Evolutionary conservation across 2,329 filamentous ascomycete genomes (phyloP), one percentile per base, ranked within the genome.

Genomic region (Colletotrichum sp.): DNA sequence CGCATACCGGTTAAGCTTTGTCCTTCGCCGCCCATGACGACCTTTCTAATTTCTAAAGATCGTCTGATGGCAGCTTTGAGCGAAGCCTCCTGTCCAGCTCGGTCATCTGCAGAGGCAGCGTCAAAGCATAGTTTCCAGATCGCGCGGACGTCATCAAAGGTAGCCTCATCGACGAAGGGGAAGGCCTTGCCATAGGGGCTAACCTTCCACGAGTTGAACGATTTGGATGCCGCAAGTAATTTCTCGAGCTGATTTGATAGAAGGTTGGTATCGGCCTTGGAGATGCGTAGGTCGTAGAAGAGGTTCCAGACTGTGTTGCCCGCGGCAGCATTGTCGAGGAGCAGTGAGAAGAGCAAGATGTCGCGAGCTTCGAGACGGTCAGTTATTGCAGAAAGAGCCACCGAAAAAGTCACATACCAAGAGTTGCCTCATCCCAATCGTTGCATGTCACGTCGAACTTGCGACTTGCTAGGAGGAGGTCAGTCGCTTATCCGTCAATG

Each of bases 391-490:
- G 18, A 18, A 8, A 33, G 4, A 36, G 24, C 43, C 11, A 15
- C 33, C 2, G n/a, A 12, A 16, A 5, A 34, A 18, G 33, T 21
- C 29, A 72, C 84, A 66, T 77, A 90, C 89, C 88, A 63, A 90
- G 82, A 65, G 90, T 83, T 21, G 84, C 84, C 15, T 85, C 80
- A 33, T 90, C 83, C 58, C 83, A 76, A 78, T 92, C 90, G 78
- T 90, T 91, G 70, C 86, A 90, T 3, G 90, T 92, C 57, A 92
- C 81, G 75, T 90, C 88, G 6, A 91, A 79, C 51, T 84, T 84
- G 55, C 87, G 79, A 33, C 75, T 57, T 11, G 82, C 84, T 86
- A 1, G 29, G 15, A 11, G 7, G 31, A 61, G 5, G 21, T 61
- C 29, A 62, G 21, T 43, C 15, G 13, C 2, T 24, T n/a, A 31